Evolutionary conservation across 2,329 filamentous ascomycete species (phyloP).

Genomic region (Claviceps sorghi): DNA sequence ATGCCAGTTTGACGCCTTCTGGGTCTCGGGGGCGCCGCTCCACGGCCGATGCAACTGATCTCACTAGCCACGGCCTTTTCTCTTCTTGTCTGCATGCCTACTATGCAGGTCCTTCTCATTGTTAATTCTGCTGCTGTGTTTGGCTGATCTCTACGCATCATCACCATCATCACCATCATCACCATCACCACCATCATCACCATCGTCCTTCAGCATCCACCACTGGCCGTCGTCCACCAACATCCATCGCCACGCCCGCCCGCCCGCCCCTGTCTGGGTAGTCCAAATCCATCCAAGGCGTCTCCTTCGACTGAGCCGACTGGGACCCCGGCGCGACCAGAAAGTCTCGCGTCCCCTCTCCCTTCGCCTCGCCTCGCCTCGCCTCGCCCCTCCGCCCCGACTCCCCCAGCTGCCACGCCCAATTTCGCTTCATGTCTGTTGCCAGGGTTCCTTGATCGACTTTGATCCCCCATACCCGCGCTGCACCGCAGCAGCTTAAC

Average conservation of each 20-base stretch:
- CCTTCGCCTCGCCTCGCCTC: neutral
- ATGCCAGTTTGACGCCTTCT: neutral
- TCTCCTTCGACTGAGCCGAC: neutral
- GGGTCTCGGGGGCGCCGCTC: neutral
- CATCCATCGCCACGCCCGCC: neutral
- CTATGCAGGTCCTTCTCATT: neutral
- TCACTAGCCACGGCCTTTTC: neutral
- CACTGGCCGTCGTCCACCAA: too few species aligned
- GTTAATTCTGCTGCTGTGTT: neutral
- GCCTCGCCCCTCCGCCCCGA: neutral
- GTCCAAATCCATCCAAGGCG: neutral
- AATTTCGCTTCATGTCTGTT: conserved; percentile 3
- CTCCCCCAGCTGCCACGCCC: neutral
- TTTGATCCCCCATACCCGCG: neutral
- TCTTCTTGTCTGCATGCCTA: neutral
- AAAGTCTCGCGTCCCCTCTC: neutral
- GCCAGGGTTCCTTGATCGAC: neutral
- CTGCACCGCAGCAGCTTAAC: neutral
- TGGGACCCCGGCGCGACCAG: neutral
- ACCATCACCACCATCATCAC: neutral
- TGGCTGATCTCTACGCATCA: neutral
- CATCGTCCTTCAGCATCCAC: too few species aligned
- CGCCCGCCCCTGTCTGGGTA: neutral
- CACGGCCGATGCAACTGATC: neutral
- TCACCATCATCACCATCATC: neutral